These are phyloP conservation scores for Hanseniaspora lindneri DNA, from an alignment of 805 yeast species.

Conservation along the genomic window DNA sequence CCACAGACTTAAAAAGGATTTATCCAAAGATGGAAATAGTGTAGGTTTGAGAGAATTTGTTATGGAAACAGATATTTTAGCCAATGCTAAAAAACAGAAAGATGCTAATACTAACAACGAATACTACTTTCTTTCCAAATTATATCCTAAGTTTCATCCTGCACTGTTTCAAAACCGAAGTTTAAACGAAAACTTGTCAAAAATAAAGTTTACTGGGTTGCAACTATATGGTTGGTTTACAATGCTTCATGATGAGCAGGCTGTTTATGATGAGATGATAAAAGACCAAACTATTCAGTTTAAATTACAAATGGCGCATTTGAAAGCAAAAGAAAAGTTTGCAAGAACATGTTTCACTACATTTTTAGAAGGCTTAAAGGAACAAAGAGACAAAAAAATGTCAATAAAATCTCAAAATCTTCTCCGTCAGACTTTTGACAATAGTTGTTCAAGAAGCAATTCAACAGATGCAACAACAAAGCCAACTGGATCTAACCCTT, in stretches of 20 bases:
- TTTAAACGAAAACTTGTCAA: slow-evolving; percentile 1
- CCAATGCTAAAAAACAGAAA: background rate
- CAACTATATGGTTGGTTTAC: slow-evolving; percentile 14
- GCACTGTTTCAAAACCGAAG: slow-evolving; percentile 2
- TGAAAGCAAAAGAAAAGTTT: slow-evolving; percentile 7
- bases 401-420: background rate
- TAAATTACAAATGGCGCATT: background rate
- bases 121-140: background rate
- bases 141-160: slow-evolving; percentile 9
- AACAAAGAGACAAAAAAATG: background rate
- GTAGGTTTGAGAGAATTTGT: slow-evolving; percentile 5
- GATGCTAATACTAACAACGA: too few species aligned
- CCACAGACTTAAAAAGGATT: background rate
- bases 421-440: background rate
- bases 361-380: slow-evolving; percentile 2
- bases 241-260: slow-evolving; percentile 5
- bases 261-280: background rate
- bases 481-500: too few species aligned
- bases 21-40: background rate
- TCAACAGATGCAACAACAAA: too few species aligned
- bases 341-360: slow-evolving; percentile 5
- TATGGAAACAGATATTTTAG: background rate
- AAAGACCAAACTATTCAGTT: slow-evolving; percentile 5
- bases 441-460: background rate
- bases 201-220: slow-evolving; percentile 1